A percentile compares a stretch with the other conserved stretches of the same genome.
Conservation (phyloP, 345 rosid genomes). For the Dovyalis caffra region DNA sequence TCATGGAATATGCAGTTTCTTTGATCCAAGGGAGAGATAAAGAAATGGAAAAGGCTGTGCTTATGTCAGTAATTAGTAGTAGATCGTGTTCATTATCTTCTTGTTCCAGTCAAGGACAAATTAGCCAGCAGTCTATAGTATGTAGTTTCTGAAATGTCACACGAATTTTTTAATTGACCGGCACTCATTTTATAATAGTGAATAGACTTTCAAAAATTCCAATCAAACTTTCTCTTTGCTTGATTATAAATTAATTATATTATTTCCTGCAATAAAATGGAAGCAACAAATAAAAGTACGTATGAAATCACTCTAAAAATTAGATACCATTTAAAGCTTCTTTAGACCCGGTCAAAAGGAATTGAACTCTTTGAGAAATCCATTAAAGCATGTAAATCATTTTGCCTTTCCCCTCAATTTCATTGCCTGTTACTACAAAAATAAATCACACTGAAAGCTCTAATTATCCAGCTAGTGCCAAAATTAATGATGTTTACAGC, state of each 20-base stretch:
- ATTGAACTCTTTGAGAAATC: background rate
- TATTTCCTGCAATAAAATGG: background rate
- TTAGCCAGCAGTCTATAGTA: background rate
- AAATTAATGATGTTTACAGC: background rate
- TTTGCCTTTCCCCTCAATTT: background rate
- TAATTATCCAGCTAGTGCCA: background rate
- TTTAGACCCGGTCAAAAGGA: background rate
- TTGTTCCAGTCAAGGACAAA: background rate
- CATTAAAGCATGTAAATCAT: too few relatives aligned
- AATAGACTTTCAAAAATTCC: background rate
- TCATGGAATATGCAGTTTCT: conserved; percentile 26
- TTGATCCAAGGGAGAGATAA: conserved; percentile 12
- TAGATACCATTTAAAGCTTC: background rate
- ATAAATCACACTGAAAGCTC: background rate
- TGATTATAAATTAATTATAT: too few relatives aligned
- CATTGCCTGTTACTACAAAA: background rate
- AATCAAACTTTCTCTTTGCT: background rate
- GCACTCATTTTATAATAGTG: background rate
- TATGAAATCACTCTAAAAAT: background rate
- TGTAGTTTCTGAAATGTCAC: background rate
- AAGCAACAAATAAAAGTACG: background rate
- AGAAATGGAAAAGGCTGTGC: conserved; percentile 24
- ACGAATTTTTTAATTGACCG: background rate
- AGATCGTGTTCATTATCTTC: conserved; percentile 12
- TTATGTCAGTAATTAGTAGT: background rate